Base-by-base conservation (phyloP, 352 stramenopile species). In the Globisporangium camurandrum region DNA sequence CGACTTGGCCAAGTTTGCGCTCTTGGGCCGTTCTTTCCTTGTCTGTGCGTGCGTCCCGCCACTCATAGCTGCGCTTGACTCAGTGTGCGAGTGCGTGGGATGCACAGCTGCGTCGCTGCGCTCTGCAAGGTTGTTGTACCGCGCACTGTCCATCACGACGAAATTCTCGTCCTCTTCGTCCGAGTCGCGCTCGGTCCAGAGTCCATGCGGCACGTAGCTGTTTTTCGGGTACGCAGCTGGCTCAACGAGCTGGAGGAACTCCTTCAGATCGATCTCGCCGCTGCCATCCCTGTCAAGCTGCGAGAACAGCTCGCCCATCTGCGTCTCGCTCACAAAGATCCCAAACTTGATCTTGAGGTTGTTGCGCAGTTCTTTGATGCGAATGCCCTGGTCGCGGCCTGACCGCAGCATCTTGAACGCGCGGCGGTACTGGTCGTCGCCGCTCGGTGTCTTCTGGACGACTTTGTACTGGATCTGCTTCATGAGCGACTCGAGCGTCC, bases 391-490 rank as follows among this genome's bases (percentile, higher is more conserved):
- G 41, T 88, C 70, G 19, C 73, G 63, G 14, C 77, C 77, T 7
- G 64, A 66, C 27, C 77, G 80, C 48, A 92, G 61, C 75, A 92
- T 80, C 57, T 89, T 86, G 59, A 89, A 88, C 12, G 80, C 78
- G 10, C 75, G 76, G 4, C 80, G 75, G 53, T 87, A 86, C 46
- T 88, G 80, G 40, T 92, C 77, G 31, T 88, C 78, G 22, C 80
- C 73, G 9, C 75, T 77, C 10, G 80, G 77, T 4, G 76, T 88
- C 57, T 82, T 82, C 60, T 92, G 75, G 20, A 87, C 64, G 19
- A 92, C 72, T 44, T 92, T 92, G 45, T 65, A 48, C 54, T 88
- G 77, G 61, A 92, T 92, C 43, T 86, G 71, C 55, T 77, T 80
- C 51, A 66, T 73, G 20, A 92, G 59, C 16, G 59, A 66, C 40